Evolutionary conservation across 2,329 filamentous ascomycete genomes (phyloP).

Genomic region (Ophiostoma perfectum): DNA sequence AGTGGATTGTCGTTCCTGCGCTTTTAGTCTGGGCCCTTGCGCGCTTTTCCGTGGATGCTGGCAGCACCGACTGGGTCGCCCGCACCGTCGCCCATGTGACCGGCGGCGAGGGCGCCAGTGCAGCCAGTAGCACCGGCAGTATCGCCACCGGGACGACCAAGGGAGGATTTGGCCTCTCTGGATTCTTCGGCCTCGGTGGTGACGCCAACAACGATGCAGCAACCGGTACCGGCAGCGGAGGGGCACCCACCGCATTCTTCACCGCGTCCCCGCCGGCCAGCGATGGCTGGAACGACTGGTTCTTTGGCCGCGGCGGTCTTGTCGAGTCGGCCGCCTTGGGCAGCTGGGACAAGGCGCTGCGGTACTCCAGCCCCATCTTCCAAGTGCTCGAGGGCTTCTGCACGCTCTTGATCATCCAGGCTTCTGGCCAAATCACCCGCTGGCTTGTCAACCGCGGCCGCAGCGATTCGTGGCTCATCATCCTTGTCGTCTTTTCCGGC

Average conservation of each 20-base stretch:
- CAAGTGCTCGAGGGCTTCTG: constrained; percentile 95
- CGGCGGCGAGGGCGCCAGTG: constrained; percentile 10
- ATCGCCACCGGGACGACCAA: constrained; percentile 7
- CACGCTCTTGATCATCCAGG: constrained; percentile 91
- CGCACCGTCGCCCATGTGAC: constrained; percentile 27
- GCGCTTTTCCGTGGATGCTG: constrained; percentile 89
- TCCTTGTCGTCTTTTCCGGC: constrained; percentile 78
- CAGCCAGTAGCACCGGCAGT: constrained; percentile 7
- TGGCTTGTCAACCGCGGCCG: constrained; percentile 91
- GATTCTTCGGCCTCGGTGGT: constrained; percentile 20
- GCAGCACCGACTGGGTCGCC: constrained; percentile 33
- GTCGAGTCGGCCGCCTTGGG: constrained; percentile 76
- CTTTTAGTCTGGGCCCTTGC: constrained; percentile 93
- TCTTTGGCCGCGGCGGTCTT: constrained; percentile 80
- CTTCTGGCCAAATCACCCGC: constrained; percentile 85
- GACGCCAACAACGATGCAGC: not conserved
- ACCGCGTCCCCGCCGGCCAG: constrained; percentile 42
- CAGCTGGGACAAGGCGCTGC: constrained; percentile 79
- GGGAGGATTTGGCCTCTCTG: constrained; percentile 16
- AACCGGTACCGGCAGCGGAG: not conserved
- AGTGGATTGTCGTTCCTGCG: constrained; percentile 80
- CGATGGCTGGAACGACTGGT: constrained; percentile 71
- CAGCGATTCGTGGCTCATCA: constrained; percentile 96
- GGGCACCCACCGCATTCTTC: not conserved
- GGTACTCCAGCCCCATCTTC: constrained; percentile 90